A percentile compares a stretch with the other conserved stretches of the same genome.
Conservation (phyloP, 2,329 filamentous ascomycete genomes). For the Boeremia lycopersici region DNA sequence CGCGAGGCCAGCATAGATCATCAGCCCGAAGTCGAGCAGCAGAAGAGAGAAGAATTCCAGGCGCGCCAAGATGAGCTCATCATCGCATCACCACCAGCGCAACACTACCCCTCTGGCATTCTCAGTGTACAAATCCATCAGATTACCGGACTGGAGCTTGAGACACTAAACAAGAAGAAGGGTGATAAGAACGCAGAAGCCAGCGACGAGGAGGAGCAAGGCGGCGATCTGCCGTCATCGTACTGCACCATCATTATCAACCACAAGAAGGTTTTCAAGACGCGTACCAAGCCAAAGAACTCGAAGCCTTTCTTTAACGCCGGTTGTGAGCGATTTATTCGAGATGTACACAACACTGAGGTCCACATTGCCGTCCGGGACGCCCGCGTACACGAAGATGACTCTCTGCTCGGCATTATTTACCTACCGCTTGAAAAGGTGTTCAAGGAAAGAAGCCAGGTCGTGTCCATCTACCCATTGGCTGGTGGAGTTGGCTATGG, state of each 20-base stretch:
- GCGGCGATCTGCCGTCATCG: slow-evolving; percentile 69
- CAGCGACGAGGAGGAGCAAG: slow-evolving; percentile 66
- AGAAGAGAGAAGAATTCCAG: slow-evolving; percentile 70
- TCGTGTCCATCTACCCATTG: slow-evolving; percentile 70
- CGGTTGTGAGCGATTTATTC: slow-evolving; percentile 73
- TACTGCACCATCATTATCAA: slow-evolving; percentile 78
- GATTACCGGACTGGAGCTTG: slow-evolving; percentile 70
- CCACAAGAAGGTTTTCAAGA: slow-evolving; percentile 71
- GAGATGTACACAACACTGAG: slow-evolving; percentile 70
- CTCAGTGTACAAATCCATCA: slow-evolving; percentile 75
- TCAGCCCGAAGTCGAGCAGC: slow-evolving; percentile 68
- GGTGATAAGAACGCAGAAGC: slow-evolving; percentile 55
- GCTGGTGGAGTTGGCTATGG: slow-evolving; percentile 76
- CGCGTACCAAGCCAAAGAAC: slow-evolving; percentile 78
- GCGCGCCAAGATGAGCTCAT: slow-evolving; percentile 65
- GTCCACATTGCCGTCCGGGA: slow-evolving; percentile 72
- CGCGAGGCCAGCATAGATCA: slow-evolving; percentile 68
- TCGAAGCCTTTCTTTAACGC: slow-evolving; percentile 81
- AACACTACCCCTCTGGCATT: slow-evolving; percentile 68
- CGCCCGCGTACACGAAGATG: slow-evolving; percentile 70
- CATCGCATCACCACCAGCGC: slow-evolving; percentile 68
- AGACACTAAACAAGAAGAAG: slow-evolving; percentile 62
- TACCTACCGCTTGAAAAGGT: slow-evolving; percentile 69
- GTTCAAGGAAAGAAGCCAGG: slow-evolving; percentile 67
- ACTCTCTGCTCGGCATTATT: slow-evolving; percentile 71